Evolutionary conservation across 148 eudicot genomes (phyloP).

Genomic region (Nepenthes mirabilis): DNA sequence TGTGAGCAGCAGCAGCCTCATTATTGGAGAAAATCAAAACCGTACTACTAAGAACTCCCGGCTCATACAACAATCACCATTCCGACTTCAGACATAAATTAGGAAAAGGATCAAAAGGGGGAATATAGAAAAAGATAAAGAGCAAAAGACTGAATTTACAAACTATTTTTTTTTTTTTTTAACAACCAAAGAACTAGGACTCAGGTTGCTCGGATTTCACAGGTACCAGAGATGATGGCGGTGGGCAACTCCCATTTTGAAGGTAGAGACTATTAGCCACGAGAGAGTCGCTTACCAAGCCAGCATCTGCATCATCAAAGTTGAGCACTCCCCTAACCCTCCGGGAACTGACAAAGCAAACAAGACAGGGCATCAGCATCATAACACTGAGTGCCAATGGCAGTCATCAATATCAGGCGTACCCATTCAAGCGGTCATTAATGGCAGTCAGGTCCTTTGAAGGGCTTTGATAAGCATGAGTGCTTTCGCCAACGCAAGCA

Average conservation of each 20-base stretch:
- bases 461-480: constrained; percentile 99
- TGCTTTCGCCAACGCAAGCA: constrained; percentile 99
- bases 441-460: constrained; percentile 92
- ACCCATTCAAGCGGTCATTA: constrained; percentile 90
- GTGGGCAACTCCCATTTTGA: constrained; percentile 44
- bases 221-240: constrained; percentile 24
- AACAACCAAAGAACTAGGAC: constrained; percentile 19
- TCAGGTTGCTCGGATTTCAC: constrained; percentile 64
- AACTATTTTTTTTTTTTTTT: background rate
- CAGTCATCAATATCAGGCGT: constrained; percentile 2
- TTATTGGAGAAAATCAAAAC: too few relatives aligned
- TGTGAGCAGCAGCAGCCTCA: too few relatives aligned
- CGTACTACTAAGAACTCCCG: too few relatives aligned
- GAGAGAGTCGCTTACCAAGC: constrained; percentile 76
- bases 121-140: background rate
- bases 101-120: too few relatives aligned
- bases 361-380: background rate
- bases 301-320: constrained; percentile 69
- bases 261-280: constrained; percentile 69
- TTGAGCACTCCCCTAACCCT: constrained; percentile 61
- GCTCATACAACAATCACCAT: too few relatives aligned
- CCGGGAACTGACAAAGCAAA: constrained; percentile 31
- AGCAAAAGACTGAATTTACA: constrained; percentile 20
- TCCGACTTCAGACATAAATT: too few relatives aligned
- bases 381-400: background rate